These are phyloP conservation scores for Verticillium klebahnii DNA, from an alignment of 2,329 filamentous ascomycete species.

Conservation along the genomic window DNA sequence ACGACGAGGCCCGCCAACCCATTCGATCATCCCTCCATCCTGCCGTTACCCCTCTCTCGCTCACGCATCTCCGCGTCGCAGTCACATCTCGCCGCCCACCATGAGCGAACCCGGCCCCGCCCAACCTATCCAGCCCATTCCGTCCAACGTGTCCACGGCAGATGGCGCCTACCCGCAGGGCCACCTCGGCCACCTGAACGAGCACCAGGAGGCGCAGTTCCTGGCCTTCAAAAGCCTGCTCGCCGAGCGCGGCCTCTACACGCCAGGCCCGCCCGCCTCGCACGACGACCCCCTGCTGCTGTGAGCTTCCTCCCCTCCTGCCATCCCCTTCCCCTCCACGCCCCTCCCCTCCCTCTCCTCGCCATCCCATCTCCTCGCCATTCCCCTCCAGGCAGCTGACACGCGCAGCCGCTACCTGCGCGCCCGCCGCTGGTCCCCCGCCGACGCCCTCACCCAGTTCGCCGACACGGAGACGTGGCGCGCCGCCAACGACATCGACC, in stretches of 20 bases:
- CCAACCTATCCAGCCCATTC: neutral
- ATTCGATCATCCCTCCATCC: no score
- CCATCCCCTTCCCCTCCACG: no score
- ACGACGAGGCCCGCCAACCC: no score
- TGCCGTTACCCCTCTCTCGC: neutral
- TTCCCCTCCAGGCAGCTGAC: neutral
- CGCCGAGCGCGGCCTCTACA: slow-evolving; percentile 60
- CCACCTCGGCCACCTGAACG: slow-evolving; percentile 74
- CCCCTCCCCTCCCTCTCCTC: slow-evolving; percentile 5
- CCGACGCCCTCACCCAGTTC: slow-evolving; percentile 79
- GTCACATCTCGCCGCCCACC: neutral
- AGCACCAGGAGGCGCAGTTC: slow-evolving; percentile 63
- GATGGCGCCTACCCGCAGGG: slow-evolving; percentile 63
- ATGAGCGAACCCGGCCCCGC: neutral
- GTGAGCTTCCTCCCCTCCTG: slow-evolving; percentile 37
- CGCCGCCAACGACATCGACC: slow-evolving; percentile 69
- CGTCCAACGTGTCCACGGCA: slow-evolving; percentile 3
- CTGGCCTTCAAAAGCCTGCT: slow-evolving; percentile 67
- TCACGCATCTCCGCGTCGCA: neutral
- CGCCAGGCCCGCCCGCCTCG: slow-evolving; percentile 49
- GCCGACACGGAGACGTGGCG: slow-evolving; percentile 87
- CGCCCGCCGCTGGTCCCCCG: slow-evolving; percentile 73
- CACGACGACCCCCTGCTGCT: slow-evolving; percentile 72
- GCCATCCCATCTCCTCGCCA: neutral
- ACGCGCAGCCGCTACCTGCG: slow-evolving; percentile 71